Evolutionary conservation across 1,139 yeast species (phyloP), one percentile per base, ranked within the genome.

Genomic region (Arxiozyma slooffiae): DNA sequence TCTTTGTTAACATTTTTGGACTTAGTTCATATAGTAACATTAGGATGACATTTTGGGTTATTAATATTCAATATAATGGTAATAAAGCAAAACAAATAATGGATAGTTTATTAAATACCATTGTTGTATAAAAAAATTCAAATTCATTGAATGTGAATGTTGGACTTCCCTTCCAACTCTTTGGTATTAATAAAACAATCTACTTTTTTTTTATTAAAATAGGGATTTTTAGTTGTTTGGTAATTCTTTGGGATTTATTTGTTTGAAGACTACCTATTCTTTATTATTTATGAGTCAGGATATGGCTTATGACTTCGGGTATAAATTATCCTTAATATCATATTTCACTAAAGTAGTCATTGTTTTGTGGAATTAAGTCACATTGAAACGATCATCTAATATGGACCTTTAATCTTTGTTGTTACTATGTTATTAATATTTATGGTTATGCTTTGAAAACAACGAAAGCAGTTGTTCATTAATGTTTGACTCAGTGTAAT

Each of bases 231-330:
- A 34, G 24, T 20, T 39, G 14, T 9, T 39, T 7, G 30, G 38
- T 1, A 72, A 53, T 9, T 66, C 67, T 1, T 64, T 55, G 2
- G 67, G 63, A 50, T 71, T 66, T 9, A 80, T 66, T 37, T 73
- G 60, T 0, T 97, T 96, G 0, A 90, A 62, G 0, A 70, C 56
- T 1, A 90, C 69, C n/a, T 78, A 71, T 2, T 89, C 75, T 56
- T 85, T 74, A 37, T 81, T 71, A 58, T 84, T n/a, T n/a, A n/a
- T 75, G 2, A 90, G 70, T 97, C 97, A 92, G 0, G 81, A 76
- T 49, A 90, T 66, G 0, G 95, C 97, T 23, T 74, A 63, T 57
- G 85, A 85, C 0, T 89, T 70, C 36, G 75, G 73, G 4, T 73
- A 72, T 7, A 90, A 65, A 62, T 90, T 92, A 50, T 82, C 73